Evolutionary conservation across 139 green algal species (phyloP).

Genomic region (Ulvella scutata): DNA sequence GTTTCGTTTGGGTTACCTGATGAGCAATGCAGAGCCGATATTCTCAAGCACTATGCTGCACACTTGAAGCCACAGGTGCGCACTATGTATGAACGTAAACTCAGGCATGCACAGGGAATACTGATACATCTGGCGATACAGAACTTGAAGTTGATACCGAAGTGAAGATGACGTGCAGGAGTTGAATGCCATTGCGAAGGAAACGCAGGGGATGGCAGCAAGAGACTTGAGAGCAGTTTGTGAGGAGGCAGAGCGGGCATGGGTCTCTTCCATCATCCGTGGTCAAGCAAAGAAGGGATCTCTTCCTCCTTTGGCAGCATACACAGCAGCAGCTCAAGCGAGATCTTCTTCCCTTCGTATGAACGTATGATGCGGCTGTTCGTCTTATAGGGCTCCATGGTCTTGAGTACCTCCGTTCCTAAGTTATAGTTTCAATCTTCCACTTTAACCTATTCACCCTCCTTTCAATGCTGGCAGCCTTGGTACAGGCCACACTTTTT

Average conservation of each 20-base stretch:
- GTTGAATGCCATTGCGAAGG: background rate
- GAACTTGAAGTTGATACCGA: background rate
- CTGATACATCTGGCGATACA: no score
- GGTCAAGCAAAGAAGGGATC: background rate
- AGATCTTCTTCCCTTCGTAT: no score
- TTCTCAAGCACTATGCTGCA: slow-evolving; percentile 1
- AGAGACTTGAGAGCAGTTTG: background rate
- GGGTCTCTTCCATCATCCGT: background rate
- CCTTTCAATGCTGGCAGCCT: background rate
- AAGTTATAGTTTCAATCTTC: no score
- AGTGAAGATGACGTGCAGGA: background rate
- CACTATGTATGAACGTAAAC: no score
- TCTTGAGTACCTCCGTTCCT: no score
- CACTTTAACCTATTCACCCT: no score
- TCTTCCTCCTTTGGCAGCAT: background rate
- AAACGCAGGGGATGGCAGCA: background rate
- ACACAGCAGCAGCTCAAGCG: no score
- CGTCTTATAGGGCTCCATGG: no score
- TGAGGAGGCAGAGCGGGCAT: background rate
- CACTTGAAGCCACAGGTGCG: background rate
- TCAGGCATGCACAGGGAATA: no score
- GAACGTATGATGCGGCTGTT: no score
- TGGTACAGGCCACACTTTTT: background rate
- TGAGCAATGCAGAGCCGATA: slow-evolving; percentile 17
- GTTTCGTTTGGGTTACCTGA: slow-evolving; percentile 59